Percentiles rank a stretch among this genome's conserved stretches.
Evolutionary conservation across 306 rosid species (phyloP).

Genomic region (Rosa rugosa): DNA sequence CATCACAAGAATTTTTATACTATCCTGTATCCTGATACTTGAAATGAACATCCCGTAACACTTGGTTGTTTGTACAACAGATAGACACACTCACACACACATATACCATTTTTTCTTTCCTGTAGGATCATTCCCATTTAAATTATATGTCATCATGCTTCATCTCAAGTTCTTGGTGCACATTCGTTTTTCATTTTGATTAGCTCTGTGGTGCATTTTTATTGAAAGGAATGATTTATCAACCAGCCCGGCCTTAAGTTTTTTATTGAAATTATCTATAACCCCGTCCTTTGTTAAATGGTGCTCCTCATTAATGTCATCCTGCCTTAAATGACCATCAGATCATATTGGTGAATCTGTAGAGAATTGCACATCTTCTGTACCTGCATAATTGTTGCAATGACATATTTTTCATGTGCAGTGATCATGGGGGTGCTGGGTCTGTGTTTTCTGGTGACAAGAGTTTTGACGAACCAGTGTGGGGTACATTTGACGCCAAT

Average conservation of each 20-base stretch:
- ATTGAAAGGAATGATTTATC: neutral
- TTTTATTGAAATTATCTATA: neutral
- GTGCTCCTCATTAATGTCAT: neutral
- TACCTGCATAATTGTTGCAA: neutral
- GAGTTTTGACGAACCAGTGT: constrained; percentile 67
- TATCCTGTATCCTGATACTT: neutral
- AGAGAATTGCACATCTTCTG: neutral
- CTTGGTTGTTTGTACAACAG: neutral
- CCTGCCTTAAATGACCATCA: neutral
- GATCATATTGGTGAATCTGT: neutral
- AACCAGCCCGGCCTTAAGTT: neutral
- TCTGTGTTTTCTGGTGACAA: constrained; percentile 72
- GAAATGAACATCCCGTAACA: neutral
- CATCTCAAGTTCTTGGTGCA: neutral
- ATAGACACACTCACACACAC: too few relatives aligned
- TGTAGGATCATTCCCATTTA: neutral
- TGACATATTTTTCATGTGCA: constrained; percentile 39
- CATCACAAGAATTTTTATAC: neutral
- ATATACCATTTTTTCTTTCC: neutral
- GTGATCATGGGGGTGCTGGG: constrained; percentile 64
- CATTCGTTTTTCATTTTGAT: neutral
- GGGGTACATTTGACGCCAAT: constrained; percentile 87
- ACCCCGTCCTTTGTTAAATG: neutral
- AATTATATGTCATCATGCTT: neutral
- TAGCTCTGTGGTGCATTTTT: neutral